Percentiles rank a stretch among this genome's conserved stretches.
These are phyloP conservation scores for Coccomyxa sp. DNA, from an alignment of 139 green algal species.

Conservation along the genomic window DNA sequence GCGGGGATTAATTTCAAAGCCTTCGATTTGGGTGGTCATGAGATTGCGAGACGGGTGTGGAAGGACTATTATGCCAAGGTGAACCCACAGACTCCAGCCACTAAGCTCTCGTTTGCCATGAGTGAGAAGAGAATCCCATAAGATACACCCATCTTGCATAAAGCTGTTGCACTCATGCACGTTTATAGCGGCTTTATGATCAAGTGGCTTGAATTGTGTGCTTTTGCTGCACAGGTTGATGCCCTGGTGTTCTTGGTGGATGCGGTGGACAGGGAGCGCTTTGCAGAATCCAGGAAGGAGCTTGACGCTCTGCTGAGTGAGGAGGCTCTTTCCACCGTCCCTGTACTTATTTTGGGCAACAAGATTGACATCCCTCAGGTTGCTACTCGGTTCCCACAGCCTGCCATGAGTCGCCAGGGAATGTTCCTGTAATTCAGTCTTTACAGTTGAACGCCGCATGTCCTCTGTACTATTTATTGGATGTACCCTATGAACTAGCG, in stretches of 20 bases:
- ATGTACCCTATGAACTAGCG: background rate
- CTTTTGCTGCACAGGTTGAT: conserved; percentile 71
- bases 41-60: conserved; percentile 97
- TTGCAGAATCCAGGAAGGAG: conserved; percentile 88
- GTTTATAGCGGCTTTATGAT: background rate
- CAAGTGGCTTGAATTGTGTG: background rate
- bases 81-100: background rate
- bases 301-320: conserved; percentile 90
- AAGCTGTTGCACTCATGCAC: background rate
- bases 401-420: no score
- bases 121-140: background rate
- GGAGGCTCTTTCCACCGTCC: conserved; percentile 82
- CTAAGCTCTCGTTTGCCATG: background rate
- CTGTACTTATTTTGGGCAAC: conserved; percentile 97
- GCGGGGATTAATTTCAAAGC: conserved; percentile 99
- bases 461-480: background rate
- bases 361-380: conserved; percentile 96
- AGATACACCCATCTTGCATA: background rate
- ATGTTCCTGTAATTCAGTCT: no score
- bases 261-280: conserved; percentile 91
- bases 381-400: conserved; percentile 1
- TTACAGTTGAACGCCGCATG: no score
- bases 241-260: conserved; percentile 99
- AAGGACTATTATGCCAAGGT: conserved; percentile 99
- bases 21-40: conserved; percentile 98